Evolutionary conservation across 371 early-diverging fungal genomes (phyloP).

Genomic region (Mucor ambiguus): DNA sequence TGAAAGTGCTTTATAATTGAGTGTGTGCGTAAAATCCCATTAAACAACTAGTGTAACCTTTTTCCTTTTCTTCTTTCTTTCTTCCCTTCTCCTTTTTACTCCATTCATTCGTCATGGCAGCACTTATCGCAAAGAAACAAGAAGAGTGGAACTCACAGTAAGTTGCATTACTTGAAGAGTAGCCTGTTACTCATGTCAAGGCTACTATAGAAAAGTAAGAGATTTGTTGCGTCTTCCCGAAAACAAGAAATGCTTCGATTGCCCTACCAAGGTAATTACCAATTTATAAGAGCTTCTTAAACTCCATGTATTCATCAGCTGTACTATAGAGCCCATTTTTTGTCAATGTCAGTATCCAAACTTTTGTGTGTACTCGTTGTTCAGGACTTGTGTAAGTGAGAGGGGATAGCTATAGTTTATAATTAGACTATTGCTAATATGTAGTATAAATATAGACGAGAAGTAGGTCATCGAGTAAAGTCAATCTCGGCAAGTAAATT

Average conservation of each 20-base stretch:
- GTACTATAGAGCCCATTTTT: constrained; percentile 59
- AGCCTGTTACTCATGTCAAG: no score
- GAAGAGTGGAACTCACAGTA: constrained; percentile 22
- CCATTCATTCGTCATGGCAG: constrained; percentile 6
- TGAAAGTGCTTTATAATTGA: background rate
- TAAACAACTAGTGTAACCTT: background rate
- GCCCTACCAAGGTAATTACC: constrained; percentile 58
- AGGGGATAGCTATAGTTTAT: background rate
- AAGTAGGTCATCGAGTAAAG: constrained; percentile 70
- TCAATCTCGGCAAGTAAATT: constrained; percentile 70
- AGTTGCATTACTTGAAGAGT: background rate
- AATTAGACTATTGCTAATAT: background rate
- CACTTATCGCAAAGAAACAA: constrained; percentile 18
- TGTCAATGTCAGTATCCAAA: constrained; percentile 62
- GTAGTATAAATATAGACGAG: constrained; percentile 47
- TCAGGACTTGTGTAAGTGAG: constrained; percentile 65
- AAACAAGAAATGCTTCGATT: constrained; percentile 71
- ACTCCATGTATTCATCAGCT: background rate
- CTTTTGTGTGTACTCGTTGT: constrained; percentile 67
- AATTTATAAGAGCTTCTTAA: background rate
- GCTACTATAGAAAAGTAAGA: constrained; percentile 31
- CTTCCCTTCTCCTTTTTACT: background rate
- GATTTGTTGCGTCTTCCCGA: constrained; percentile 47
- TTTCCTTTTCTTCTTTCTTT: background rate
- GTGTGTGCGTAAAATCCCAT: background rate